Evolutionary conservation across 257 asterid genomes (phyloP).

Genomic region (Nicotiana sylvestris): DNA sequence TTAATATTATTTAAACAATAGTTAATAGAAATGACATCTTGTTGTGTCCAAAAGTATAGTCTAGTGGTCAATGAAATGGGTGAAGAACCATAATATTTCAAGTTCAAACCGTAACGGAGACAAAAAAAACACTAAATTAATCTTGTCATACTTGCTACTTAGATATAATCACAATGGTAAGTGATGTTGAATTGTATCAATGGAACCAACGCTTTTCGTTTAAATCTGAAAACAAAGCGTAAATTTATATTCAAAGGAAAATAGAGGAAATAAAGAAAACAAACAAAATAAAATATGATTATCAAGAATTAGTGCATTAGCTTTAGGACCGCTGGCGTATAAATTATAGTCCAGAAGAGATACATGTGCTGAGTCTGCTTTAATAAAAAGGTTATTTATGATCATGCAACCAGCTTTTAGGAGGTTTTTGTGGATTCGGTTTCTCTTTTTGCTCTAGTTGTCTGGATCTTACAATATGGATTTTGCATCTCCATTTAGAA

Average conservation of each 20-base stretch:
- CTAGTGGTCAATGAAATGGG: too few species aligned
- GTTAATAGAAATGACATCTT: too few species aligned
- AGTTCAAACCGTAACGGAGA: rapidly evolving
- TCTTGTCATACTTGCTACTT: not conserved
- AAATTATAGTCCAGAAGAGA: not conserved
- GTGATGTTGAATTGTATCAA: not conserved
- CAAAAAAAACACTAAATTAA: too few species aligned
- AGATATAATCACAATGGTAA: not conserved
- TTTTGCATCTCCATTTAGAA: not conserved
- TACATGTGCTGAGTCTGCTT: not conserved
- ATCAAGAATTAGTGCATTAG: constrained; percentile 3
- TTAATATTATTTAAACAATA: too few species aligned
- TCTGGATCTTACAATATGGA: not conserved
- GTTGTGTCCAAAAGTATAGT: too few species aligned
- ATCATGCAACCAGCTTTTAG: constrained; percentile 4
- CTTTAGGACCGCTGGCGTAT: not conserved
- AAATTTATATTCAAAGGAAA: not conserved
- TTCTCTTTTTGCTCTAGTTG: constrained; percentile 17
- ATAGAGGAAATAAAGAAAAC: not conserved
- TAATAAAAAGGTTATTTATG: not conserved
- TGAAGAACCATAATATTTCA: too few species aligned
- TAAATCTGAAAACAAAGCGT: not conserved
- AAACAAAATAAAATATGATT: not conserved
- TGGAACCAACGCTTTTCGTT: not conserved
- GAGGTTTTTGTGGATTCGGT: constrained; percentile 14